Evolutionary conservation across 257 asterid genomes (phyloP).

Genomic region (Solanum ossicruentum): DNA sequence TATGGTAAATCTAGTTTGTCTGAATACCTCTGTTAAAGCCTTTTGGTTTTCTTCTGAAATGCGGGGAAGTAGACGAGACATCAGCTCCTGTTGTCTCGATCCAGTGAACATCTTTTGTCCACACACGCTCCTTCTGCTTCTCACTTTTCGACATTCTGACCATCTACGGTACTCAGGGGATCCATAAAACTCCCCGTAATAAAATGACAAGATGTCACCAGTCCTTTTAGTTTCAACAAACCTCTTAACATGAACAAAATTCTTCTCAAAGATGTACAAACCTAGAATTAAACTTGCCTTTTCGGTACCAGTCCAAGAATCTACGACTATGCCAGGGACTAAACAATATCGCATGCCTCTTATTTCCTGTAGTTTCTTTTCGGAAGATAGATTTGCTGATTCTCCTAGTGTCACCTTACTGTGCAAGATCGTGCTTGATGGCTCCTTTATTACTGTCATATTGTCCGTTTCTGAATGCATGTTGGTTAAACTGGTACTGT

Average conservation of each 20-base stretch:
- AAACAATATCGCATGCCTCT: slow-evolving; percentile 5
- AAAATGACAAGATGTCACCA: slow-evolving; percentile 41
- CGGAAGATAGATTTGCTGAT: not conserved
- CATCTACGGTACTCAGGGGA: slow-evolving; percentile 45
- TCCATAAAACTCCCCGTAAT: slow-evolving; percentile 48
- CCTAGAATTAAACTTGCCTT: slow-evolving; percentile 45
- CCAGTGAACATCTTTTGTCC: slow-evolving; percentile 69
- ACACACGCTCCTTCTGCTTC: slow-evolving; percentile 32
- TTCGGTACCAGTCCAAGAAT: slow-evolving; percentile 41
- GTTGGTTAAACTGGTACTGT: not conserved
- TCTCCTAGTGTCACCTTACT: slow-evolving; percentile 9
- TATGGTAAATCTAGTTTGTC: not conserved
- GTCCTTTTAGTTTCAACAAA: slow-evolving; percentile 37
- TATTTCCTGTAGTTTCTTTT: slow-evolving; percentile 4
- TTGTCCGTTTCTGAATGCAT: slow-evolving; percentile 6
- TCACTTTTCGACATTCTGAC: slow-evolving; percentile 43
- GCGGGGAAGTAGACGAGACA: slow-evolving; percentile 33
- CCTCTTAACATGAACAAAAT: slow-evolving; percentile 36
- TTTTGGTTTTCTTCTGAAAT: slow-evolving; percentile 35
- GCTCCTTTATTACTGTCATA: not conserved
- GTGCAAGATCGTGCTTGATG: slow-evolving; percentile 1
- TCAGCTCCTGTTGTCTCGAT: slow-evolving; percentile 55
- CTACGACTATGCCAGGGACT: slow-evolving; percentile 34
- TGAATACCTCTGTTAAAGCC: slow-evolving; percentile 42
- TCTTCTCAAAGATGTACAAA: slow-evolving; percentile 50